Evolutionary conservation across 2,329 filamentous ascomycete genomes (phyloP), one percentile per base, ranked within the genome.

Genomic region (Curvularia lunata): DNA sequence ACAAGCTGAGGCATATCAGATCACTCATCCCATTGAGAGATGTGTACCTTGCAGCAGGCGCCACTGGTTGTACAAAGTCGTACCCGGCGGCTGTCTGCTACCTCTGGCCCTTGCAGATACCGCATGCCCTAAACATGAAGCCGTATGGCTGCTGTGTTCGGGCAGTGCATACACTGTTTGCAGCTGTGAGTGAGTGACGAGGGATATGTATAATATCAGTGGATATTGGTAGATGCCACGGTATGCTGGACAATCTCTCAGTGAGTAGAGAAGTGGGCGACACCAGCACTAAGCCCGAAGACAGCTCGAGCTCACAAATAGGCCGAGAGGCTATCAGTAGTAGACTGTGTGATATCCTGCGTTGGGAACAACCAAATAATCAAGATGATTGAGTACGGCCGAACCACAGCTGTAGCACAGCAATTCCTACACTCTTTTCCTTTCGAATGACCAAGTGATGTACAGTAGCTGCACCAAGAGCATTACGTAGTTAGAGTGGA

Each of bases 401-500:
- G 9, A 21, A 30, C 7, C 2, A 9, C 27, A 10, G 12, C 10
- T 7, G 25, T 34, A 1, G 18, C 28, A 34, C 5, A 34, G 18
- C 30, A 21, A 21, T 34, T 16, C 19, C 30, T 21, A 18, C 10
- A 8, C 12, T 13, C 9, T 2, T 30, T 18, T 47, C 34, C 9
- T 27, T 13, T 28, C 9, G 25, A 19, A 9, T 6, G 10, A 32
- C 43, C 4, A 21, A 13, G 43, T 32, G 28, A 47, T 32, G 10
- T 21, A 32, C 18, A 32, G 43, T 28, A 32, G 13, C 7, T 21
- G 21, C 19, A 18, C 30, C n/a, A 5, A 5, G 21, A 43, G 38
- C 23, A 28, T 28, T 45, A 40, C 32, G 32, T 41, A 55, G 25
- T 3, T 23, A 16, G 19, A 41, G n/a, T 28, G 56, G 56, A 34